Evolutionary conservation across 148 eudicot species (phyloP).

Genomic region (Fagopyrum tataricum): DNA sequence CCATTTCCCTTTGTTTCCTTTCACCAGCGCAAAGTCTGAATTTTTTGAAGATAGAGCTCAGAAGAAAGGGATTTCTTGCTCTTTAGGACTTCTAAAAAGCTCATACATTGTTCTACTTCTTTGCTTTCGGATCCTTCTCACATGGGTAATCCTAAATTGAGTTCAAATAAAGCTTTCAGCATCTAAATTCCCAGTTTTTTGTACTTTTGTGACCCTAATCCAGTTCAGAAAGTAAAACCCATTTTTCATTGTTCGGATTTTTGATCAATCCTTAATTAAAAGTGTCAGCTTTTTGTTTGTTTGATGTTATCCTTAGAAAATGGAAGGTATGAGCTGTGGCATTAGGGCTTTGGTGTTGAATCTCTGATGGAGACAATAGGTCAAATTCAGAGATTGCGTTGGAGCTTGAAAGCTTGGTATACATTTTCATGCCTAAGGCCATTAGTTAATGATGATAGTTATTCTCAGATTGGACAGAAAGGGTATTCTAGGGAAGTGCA

Average conservation of each 20-base stretch:
- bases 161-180: background rate
- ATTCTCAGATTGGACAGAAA: conserved; percentile 12
- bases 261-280: background rate
- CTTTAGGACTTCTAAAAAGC: background rate
- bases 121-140: background rate
- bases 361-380: background rate
- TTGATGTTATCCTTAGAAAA: too few species aligned
- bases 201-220: background rate
- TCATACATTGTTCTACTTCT: background rate
- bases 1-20: background rate
- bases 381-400: background rate
- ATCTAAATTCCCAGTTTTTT: background rate
- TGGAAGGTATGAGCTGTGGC: too few species aligned
- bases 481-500: conserved; percentile 13
- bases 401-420: background rate
- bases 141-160: background rate
- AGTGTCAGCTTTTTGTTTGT: too few species aligned
- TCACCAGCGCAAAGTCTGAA: background rate
- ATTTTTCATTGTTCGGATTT: background rate
- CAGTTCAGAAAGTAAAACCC: background rate
- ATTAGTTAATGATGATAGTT: background rate
- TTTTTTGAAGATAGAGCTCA: background rate
- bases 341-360: too few species aligned
- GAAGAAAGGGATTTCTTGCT: conserved; percentile 14
- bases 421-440: conserved; percentile 10